Conservation (phyloP, 2,329 filamentous ascomycete genomes). For the Pseudogymnoascus sp. region DNA sequence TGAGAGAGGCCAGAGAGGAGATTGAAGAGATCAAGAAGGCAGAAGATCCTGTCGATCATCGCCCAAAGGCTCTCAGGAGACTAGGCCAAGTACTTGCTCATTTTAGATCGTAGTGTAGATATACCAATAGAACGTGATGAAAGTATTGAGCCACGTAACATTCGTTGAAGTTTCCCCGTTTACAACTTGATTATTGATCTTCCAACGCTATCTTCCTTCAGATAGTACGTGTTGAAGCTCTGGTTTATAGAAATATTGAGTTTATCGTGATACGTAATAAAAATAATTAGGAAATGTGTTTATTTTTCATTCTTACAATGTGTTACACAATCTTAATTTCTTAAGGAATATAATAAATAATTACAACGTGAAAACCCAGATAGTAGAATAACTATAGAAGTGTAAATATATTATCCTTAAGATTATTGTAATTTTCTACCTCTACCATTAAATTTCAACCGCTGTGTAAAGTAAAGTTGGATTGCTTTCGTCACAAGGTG, state of each 20-base stretch:
- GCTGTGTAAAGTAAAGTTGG: not conserved
- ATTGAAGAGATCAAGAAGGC: constrained; percentile 37
- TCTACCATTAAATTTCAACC: not conserved
- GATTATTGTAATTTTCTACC: too few species aligned
- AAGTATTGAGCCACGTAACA: not conserved
- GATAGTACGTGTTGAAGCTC: not conserved
- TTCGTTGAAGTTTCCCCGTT: not conserved
- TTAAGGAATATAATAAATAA: not conserved
- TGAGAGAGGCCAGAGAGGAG: constrained; percentile 50
- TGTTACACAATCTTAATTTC: not conserved
- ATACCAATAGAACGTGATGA: not conserved
- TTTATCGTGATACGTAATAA: too few species aligned
- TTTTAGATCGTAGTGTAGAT: constrained; percentile 4
- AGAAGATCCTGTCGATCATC: constrained; percentile 3
- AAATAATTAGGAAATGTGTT: too few species aligned
- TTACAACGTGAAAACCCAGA: not conserved
- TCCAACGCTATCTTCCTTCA: not conserved
- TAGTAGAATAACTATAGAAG: not conserved
- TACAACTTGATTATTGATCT: not conserved
- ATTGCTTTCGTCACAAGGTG: not conserved
- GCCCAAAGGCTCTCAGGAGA: constrained; percentile 12
- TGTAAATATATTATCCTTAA: not conserved
- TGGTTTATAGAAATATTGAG: not conserved
- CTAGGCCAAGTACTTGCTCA: constrained; percentile 14
- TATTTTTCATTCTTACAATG: not conserved